Conservation (phyloP, 2,329 filamentous ascomycete genomes). For the Rasamsonia emersonii region DNA sequence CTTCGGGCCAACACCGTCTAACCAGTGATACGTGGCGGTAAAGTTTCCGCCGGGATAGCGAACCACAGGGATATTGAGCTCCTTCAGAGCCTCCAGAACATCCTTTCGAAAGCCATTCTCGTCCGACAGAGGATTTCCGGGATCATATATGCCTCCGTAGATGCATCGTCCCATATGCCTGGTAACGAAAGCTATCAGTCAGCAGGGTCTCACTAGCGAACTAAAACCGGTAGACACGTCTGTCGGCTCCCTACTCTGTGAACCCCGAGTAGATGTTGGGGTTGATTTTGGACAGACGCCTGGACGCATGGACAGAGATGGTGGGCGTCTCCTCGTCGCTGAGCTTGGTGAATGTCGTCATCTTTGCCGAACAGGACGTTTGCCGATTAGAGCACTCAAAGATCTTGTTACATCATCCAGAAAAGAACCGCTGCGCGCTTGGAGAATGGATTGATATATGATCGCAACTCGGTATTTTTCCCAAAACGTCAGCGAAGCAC, state of each 20-base stretch:
- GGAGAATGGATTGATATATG: too few relatives aligned
- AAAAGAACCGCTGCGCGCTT: too few relatives aligned
- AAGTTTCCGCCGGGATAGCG: conserved; percentile 81
- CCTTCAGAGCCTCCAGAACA: conserved; percentile 63
- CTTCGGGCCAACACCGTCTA: conserved; percentile 67
- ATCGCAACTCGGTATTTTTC: too few relatives aligned
- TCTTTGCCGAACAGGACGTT: conserved; percentile 26
- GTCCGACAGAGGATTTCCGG: conserved; percentile 63
- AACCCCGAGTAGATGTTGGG: conserved; percentile 78
- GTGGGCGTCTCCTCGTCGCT: conserved; percentile 51
- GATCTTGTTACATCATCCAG: too few relatives aligned
- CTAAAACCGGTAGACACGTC: conserved; percentile 10
- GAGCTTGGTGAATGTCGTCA: conserved; percentile 68
- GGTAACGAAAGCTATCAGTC: too few relatives aligned
- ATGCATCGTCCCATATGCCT: conserved; percentile 87
- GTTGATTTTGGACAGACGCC: conserved; percentile 64
- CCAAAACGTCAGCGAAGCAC: too few relatives aligned
- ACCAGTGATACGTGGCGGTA: conserved; percentile 76
- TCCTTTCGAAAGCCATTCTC: conserved; percentile 69
- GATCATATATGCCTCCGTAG: conserved; percentile 79
- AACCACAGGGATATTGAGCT: conserved; percentile 67
- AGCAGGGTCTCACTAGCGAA: too few relatives aligned
- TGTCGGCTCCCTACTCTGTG: conserved; percentile 54
- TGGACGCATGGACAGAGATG: conserved; percentile 56
- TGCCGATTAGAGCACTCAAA: background rate